phyloP scores from a whole-genome alignment of 495 filamentous ascomycete genomes.

The Hypoxylon trugodes region DNA sequence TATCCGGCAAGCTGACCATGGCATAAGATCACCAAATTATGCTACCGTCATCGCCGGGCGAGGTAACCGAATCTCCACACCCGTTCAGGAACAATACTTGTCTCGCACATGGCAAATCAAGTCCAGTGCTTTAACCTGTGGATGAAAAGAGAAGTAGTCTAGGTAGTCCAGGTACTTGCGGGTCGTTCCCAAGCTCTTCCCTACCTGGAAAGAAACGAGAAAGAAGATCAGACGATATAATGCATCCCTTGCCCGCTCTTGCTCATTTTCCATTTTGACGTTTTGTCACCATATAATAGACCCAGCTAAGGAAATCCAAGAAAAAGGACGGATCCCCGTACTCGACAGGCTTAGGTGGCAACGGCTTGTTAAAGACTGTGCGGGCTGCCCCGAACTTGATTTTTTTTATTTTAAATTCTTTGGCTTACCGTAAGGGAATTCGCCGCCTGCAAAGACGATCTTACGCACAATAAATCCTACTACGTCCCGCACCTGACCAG shows the following conservation, averaged over 20 bases:
- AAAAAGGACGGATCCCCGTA: slow-evolving; percentile 45
- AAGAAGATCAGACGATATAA: slow-evolving; percentile 62
- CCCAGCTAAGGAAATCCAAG: slow-evolving; percentile 42
- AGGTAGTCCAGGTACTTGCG: slow-evolving; percentile 54
- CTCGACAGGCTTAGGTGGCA: slow-evolving; percentile 45
- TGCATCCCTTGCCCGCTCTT: slow-evolving; percentile 51
- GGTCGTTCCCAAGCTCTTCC: slow-evolving; percentile 47
- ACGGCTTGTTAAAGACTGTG: slow-evolving; percentile 48
- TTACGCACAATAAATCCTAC: slow-evolving; percentile 42
- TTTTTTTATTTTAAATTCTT: slow-evolving; percentile 46
- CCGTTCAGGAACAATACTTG: slow-evolving; percentile 58
- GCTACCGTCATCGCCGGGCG: slow-evolving; percentile 60
- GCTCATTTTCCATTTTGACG: slow-evolving; percentile 45
- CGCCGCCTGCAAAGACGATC: slow-evolving; percentile 39
- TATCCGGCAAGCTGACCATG: slow-evolving; percentile 61
- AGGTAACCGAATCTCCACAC: slow-evolving; percentile 54
- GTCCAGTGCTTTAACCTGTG: slow-evolving; percentile 57
- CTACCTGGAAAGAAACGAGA: slow-evolving; percentile 49
- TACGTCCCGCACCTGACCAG: slow-evolving; percentile 38
- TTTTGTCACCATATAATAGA: slow-evolving; percentile 47
- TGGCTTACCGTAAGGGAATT: slow-evolving; percentile 40
- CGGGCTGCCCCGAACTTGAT: slow-evolving; percentile 44
- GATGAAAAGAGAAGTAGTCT: slow-evolving; percentile 54
- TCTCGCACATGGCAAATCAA: slow-evolving; percentile 59
- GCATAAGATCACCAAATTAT: slow-evolving; percentile 67